These are phyloP conservation scores for Maudiozyma barnettii DNA, from an alignment of 805 yeast species.

Conservation along the genomic window DNA sequence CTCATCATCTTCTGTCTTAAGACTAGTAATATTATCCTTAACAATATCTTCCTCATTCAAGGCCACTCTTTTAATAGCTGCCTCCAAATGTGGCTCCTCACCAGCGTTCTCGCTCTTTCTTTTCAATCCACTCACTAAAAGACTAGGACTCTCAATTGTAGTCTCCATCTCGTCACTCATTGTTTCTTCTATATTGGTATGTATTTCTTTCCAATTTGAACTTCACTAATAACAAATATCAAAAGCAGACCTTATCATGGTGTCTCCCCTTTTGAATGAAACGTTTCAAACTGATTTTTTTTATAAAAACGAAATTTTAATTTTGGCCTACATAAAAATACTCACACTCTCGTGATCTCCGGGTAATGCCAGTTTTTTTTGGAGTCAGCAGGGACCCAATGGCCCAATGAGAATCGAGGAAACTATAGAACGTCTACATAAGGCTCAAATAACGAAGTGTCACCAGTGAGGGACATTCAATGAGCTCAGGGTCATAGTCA, in stretches of 20 bases:
- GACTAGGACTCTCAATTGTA: constrained; percentile 9
- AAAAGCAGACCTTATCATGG: too few species aligned
- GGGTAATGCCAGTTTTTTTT: too few species aligned
- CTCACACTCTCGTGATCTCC: too few species aligned
- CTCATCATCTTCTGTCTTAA: neutral
- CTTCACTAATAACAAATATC: neutral
- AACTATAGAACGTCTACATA: neutral
- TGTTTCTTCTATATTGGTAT: neutral
- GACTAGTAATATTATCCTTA: constrained; percentile 30
- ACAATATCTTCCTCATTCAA: constrained; percentile 40
- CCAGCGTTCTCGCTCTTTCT: constrained; percentile 57
- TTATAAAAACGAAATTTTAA: too few species aligned
- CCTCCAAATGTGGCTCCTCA: constrained; percentile 33
- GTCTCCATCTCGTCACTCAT: neutral
- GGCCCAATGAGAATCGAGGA: neutral
- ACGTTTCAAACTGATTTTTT: too few species aligned
- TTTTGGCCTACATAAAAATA: too few species aligned
- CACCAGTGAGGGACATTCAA: constrained; percentile 51
- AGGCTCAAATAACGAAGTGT: neutral
- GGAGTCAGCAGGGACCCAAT: too few species aligned
- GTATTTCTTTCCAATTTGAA: neutral
- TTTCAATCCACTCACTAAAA: constrained; percentile 34
- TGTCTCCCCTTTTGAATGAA: too few species aligned
- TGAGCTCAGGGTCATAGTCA: constrained; percentile 70
- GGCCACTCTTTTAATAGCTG: constrained; percentile 58